These are phyloP conservation scores for Rhodotorula sp. DNA, from an alignment of 1,284 basidiomycete species.

Conservation along the genomic window DNA sequence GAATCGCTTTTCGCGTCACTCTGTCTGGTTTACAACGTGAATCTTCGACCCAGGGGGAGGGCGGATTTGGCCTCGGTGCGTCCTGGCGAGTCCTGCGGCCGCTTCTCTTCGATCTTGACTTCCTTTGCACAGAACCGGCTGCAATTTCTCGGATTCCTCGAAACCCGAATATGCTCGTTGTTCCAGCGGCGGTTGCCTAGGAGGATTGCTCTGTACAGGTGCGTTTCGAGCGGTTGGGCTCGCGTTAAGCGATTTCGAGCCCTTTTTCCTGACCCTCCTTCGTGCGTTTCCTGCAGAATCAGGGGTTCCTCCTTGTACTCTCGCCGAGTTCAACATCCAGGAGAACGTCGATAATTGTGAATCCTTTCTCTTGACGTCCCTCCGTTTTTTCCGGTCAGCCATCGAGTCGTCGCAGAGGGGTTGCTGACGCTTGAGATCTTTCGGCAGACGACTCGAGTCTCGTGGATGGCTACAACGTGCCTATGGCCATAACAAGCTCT, in stretches of 20 bases:
- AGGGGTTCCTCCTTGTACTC: neutral
- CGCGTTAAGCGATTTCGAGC: fast-evolving
- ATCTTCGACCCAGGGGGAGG: neutral
- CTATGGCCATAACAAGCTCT: conserved; percentile 1
- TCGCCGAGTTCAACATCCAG: conserved; percentile 19
- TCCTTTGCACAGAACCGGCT: conserved; percentile 11
- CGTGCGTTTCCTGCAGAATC: neutral
- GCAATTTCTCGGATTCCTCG: conserved; percentile 13
- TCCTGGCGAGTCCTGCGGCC: neutral
- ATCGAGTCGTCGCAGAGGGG: too few relatives aligned
- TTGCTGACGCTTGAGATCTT: neutral
- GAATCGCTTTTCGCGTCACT: neutral
- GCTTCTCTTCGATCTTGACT: too few relatives aligned
- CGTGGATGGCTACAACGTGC: conserved; percentile 19
- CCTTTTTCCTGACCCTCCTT: neutral
- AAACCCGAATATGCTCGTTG: conserved; percentile 3
- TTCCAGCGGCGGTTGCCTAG: conserved; percentile 4
- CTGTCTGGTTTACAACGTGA: neutral
- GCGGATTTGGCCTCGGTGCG: neutral
- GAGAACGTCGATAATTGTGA: neutral
- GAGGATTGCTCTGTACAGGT: conserved; percentile 11
- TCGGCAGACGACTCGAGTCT: conserved; percentile 5
- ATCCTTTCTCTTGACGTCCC: neutral
- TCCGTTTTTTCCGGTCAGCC: neutral
- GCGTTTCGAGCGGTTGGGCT: neutral